Conservation (phyloP, 176 grass and related monocot species). For the Typha latifolia region DNA sequence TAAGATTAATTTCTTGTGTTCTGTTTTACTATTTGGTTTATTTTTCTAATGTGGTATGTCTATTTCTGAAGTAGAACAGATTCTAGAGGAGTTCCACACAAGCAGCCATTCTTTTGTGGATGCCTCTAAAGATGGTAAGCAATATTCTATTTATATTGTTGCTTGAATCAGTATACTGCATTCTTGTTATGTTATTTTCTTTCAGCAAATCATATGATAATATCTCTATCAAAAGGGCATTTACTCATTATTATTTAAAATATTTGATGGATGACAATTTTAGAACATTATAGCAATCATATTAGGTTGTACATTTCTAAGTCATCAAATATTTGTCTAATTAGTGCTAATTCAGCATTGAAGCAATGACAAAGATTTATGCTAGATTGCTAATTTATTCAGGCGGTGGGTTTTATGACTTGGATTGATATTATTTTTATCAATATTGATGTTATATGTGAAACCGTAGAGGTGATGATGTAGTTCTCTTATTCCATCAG, state of each 20-base stretch:
- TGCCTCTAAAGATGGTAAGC: too few relatives aligned
- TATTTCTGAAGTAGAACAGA: too few relatives aligned
- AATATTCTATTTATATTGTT: too few relatives aligned
- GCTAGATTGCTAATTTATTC: slow-evolving; percentile 37
- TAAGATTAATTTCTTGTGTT: neutral
- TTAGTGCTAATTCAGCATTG: neutral
- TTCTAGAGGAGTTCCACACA: too few relatives aligned
- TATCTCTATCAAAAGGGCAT: too few relatives aligned
- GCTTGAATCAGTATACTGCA: neutral
- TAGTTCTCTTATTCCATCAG: slow-evolving; percentile 22
- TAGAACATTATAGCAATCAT: too few relatives aligned
- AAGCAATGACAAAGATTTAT: slow-evolving; percentile 1
- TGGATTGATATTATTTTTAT: neutral
- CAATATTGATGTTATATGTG: neutral
- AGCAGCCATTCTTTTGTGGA: too few relatives aligned
- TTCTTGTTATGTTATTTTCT: neutral
- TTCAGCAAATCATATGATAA: too few relatives aligned
- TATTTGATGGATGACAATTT: too few relatives aligned
- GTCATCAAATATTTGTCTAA: neutral
- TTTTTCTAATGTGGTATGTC: slow-evolving; percentile 52
- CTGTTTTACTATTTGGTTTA: neutral
- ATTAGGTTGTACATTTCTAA: too few relatives aligned
- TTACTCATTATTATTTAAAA: too few relatives aligned
- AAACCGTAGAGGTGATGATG: neutral
- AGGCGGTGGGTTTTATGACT: slow-evolving; percentile 1